phyloP scores from a whole-genome alignment of 1,139 yeast genomes.

The Meyerozyma carpophila region DNA sequence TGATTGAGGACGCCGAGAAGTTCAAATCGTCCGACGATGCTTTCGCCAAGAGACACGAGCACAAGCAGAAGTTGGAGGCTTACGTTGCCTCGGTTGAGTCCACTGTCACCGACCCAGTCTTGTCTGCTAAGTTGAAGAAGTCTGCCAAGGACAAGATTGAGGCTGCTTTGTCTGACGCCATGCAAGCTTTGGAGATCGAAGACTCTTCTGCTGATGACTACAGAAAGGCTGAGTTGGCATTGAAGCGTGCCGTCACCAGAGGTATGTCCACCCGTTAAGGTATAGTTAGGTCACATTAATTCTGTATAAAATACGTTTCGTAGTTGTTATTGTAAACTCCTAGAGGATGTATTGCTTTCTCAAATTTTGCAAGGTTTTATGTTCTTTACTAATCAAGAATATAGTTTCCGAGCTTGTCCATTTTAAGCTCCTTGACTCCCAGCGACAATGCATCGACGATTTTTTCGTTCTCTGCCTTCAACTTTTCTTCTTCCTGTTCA shows the following conservation, averaged over 20 bases:
- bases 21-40: conserved; percentile 99
- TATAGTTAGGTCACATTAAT: conserved; percentile 11
- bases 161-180: conserved; percentile 96
- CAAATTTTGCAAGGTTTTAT: too few species aligned
- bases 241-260: conserved; percentile 99
- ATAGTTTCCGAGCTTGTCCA: conserved; percentile 80
- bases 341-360: too few species aligned
- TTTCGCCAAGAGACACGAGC: conserved; percentile 99
- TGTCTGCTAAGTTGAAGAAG: conserved; percentile 97
- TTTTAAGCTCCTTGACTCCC: conserved; percentile 58
- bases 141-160: conserved; percentile 97
- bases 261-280: conserved; percentile 97
- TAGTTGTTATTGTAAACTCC: not conserved
- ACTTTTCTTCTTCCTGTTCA: conserved; percentile 27
- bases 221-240: conserved; percentile 99
- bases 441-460: conserved; percentile 62
- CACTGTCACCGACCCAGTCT: conserved; percentile 96
- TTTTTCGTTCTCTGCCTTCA: conserved; percentile 62
- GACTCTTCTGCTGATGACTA: conserved; percentile 94
- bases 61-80: conserved; percentile 98
- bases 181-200: conserved; percentile 96
- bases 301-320: conserved; percentile 11
- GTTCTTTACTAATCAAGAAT: conserved; percentile 39
- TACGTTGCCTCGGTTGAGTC: conserved; percentile 97
- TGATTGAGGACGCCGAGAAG: conserved; percentile 97